Base-by-base conservation (phyloP, 1,139 yeast genomes). In the Taiozyma sp. region DNA sequence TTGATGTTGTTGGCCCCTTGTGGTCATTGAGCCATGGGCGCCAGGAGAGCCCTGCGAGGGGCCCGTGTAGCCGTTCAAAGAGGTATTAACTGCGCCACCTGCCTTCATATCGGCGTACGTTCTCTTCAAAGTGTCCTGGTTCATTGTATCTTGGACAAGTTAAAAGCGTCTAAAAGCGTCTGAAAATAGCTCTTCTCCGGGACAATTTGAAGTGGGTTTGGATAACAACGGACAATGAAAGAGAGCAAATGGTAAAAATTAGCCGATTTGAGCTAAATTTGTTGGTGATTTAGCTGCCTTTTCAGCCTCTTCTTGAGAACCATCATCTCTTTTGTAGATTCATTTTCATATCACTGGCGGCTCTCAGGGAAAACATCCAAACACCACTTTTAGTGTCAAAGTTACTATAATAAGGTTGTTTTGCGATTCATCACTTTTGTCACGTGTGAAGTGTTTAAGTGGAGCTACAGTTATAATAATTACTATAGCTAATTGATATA, bases 101-200 rank as follows among this genome's bases (percentile, higher is more conserved):
- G 57, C 50, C 16, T 51, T 57, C 64, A 58, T 60, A 9, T 57
- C 59, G n/a, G 51, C 40, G 28, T 50, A 59, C 3, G 60, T 45
- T 24, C 62, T 51, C 44, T 59, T 59, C 8, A 51, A 40, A 8
- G 38, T 29, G 13, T 23, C 36, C 29, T 43, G 44, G 23, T 44
- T 38, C 41, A 38, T 38, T 38, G 24, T 32, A 32, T 32, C 8
- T 34, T 28, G 39, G 13, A 14, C 6, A 24, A 24, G 27, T 24
- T 24, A 24, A 24, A 24, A 19, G 27, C 27, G 8, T 8, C 27
- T 24, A 24, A 2, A 24, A 6, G 27, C n/a, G 8, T 24, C 27
- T 24, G 8, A 24, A 24, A 24, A 8, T 6, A 24, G 27, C n/a
- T 19, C 19, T 19, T 13, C 8, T 34, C 19, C 36, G 16, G 16